A percentile compares a stretch with the other conserved stretches of the same genome.
Evolutionary conservation across 441 rosid genomes (phyloP).

Genomic region (Gossypium schwendimanii): DNA sequence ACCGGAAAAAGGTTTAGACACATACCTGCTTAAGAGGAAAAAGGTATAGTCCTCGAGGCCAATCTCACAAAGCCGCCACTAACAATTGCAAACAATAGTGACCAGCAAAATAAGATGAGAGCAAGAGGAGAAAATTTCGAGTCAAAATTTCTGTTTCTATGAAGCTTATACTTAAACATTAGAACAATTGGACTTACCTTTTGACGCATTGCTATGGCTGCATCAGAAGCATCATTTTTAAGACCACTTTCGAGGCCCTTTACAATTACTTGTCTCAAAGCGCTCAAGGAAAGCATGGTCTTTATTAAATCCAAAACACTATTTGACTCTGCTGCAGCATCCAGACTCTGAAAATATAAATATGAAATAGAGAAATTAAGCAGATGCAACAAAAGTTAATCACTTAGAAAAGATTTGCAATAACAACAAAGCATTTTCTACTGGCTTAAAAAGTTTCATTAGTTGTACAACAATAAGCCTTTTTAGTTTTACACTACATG

Average conservation of each 20-base stretch:
- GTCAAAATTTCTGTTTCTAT: conserved; percentile 16
- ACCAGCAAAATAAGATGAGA: background rate
- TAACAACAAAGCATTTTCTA: background rate
- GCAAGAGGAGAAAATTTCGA: background rate
- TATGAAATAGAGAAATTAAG: background rate
- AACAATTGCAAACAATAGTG: conserved; percentile 16
- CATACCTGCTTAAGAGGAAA: conserved; percentile 88
- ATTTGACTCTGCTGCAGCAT: conserved; percentile 44
- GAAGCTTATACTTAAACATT: conserved; percentile 8
- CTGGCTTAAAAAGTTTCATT: background rate
- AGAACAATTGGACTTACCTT: conserved; percentile 41
- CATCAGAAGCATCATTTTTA: conserved; percentile 88
- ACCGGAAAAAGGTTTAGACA: background rate
- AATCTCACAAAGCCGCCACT: conserved; percentile 99
- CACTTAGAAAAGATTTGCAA: background rate
- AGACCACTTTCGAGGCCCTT: conserved; percentile 88
- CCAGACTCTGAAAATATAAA: conserved; percentile 49
- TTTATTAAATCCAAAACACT: conserved; percentile 44
- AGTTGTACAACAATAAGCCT: background rate
- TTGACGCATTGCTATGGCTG: conserved; percentile 91
- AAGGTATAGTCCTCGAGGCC: conserved; percentile 92
- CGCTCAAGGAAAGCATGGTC: conserved; percentile 54
- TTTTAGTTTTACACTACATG: background rate
- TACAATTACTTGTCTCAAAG: conserved; percentile 55
- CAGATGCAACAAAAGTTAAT: background rate